Evolutionary conservation across 1,284 basidiomycete genomes (phyloP), one percentile per base, ranked within the genome.

Genomic region (Earliella scabrosa): DNA sequence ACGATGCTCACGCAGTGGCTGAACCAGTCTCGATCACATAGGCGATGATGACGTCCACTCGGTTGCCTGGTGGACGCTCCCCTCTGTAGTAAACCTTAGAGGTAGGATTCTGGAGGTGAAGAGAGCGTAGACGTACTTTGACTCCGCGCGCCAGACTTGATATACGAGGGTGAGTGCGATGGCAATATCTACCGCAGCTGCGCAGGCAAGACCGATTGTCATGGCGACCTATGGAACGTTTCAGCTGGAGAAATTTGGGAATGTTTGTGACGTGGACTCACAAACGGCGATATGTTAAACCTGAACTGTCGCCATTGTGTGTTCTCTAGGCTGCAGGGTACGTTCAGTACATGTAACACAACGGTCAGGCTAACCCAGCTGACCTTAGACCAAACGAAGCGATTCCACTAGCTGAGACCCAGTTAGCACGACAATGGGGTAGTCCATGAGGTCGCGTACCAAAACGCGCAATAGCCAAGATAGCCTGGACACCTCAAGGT

Each of bases 1-100:
- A 26, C 14, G 20, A 14, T n/a, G 13, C 54, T 13, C 20, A 63
- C 58, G 58, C 53, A 2, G 61, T 59, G 43, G 59, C 47, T 14
- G 61, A 58, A 23, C 58, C 60, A 8, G 63, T 61, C 14, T 64
- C 58, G 40, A 64, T 57, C 11, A 55, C 44, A 29, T 60, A 61
- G 0, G 58, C 46, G 1, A 61, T 50, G n/a, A 61, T 14, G 6
- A 18, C 16, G 20, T n/a, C 18, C n/a, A n/a, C 35, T 8, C n/a
- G 13, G 35, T 38, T 38, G 14, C 10, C n/a, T 16, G 8, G n/a
- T 38, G 8, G n/a, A 8, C n/a, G 13, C 35, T 38, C 35, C 18
- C 35, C 35, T 38, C 35, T 38, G 35, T 13, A 31, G 14, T 6
- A 38, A 38, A n/a, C 14, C 32, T 11, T 11, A 34, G 32, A 5